A percentile compares a stretch with the other conserved stretches of the same genome.
phyloP scores from a whole-genome alignment of 1,284 basidiomycete genomes.

The Boletus hoseneyae region DNA sequence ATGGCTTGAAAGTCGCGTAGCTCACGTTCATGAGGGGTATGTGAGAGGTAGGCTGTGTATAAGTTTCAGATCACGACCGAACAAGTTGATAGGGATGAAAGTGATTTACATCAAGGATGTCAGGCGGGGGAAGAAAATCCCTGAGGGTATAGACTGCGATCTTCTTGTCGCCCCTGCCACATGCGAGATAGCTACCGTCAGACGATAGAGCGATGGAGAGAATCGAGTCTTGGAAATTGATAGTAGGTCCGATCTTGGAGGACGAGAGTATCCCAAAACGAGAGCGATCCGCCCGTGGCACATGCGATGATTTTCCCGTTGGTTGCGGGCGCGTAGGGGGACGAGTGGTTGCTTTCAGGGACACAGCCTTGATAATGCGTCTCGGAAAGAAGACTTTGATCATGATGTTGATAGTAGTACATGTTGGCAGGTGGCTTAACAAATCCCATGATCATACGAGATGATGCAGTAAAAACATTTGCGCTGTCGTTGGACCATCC shows the following conservation, averaged over 20 bases:
- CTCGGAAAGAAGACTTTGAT: too few species aligned
- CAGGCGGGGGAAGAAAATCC: too few species aligned
- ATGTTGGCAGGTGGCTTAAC: not conserved
- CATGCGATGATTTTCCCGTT: not conserved
- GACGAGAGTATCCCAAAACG: conserved; percentile 9
- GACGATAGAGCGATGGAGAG: conserved; percentile 8
- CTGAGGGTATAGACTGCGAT: conserved; percentile 8
- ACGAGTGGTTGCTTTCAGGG: not conserved
- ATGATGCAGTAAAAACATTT: not conserved
- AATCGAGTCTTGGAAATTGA: not conserved
- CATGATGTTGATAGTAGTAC: not conserved
- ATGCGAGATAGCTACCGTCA: conserved; percentile 6
- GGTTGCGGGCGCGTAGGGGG: not conserved
- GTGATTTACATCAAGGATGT: conserved; percentile 7
- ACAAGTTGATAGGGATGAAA: not conserved
- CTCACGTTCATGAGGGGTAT: conserved; percentile 9
- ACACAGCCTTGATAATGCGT: not conserved
- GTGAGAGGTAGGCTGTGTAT: not conserved
- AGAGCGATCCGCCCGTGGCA: not conserved
- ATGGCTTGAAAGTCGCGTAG: not conserved
- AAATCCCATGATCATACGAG: not conserved
- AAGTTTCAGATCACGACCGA: not conserved
- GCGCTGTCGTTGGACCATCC: conserved; percentile 1
- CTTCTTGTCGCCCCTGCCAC: conserved; percentile 1
- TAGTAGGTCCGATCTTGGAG: conserved; percentile 2